Conservation (phyloP, 768 basidiomycete species). For the Auriscalpium orientale region DNA sequence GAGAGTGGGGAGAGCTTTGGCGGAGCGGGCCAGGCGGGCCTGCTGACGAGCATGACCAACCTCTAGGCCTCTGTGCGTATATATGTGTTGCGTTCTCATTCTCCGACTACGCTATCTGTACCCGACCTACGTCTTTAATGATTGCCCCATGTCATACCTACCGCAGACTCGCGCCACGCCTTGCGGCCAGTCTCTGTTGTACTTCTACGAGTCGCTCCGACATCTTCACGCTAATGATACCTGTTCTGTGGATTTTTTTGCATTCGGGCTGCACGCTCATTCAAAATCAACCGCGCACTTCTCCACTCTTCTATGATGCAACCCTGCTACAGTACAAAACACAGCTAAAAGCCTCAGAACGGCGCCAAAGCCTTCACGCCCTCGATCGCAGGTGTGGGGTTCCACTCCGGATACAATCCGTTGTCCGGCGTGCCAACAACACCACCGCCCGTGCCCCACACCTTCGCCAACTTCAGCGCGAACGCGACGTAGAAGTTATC, state of each 20-base stretch:
- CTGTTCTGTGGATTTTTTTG: too few species aligned
- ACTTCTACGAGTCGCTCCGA: too few species aligned
- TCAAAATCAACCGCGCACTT: too few species aligned
- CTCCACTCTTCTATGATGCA: too few species aligned
- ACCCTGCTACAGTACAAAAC: too few species aligned
- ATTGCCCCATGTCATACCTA: too few species aligned
- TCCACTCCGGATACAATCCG: not conserved
- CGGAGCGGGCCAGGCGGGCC: conserved; percentile 38
- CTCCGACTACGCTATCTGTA: not conserved
- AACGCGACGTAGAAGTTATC: not conserved
- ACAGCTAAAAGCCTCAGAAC: too few species aligned
- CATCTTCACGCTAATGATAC: too few species aligned
- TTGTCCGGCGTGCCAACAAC: not conserved
- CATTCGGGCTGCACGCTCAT: too few species aligned
- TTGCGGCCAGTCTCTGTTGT: too few species aligned
- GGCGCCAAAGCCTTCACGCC: too few species aligned
- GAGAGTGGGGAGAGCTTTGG: conserved; percentile 38
- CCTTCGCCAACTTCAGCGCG: not conserved
- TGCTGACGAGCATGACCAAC: conserved; percentile 45
- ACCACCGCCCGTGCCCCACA: not conserved
- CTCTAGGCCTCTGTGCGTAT: conserved; percentile 18
- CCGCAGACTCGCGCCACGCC: too few species aligned
- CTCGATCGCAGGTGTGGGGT: not conserved
- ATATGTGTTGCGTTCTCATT: not conserved
- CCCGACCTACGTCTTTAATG: not conserved